Evolutionary conservation across 1,139 yeast species (phyloP).

Genomic region (Blastobotrys indianensis): DNA sequence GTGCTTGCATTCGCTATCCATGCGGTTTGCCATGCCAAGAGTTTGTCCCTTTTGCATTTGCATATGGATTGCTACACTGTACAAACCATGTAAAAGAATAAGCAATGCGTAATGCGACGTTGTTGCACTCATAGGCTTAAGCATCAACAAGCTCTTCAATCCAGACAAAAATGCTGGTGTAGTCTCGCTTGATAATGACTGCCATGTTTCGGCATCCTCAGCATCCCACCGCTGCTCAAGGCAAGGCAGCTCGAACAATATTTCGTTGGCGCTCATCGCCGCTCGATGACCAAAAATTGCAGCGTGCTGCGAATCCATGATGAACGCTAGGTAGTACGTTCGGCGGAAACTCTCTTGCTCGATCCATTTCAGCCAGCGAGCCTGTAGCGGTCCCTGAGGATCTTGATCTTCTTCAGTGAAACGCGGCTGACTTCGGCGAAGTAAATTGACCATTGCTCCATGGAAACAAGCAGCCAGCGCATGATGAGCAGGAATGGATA

Average conservation of each 20-base stretch:
- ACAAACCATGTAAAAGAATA: slow-evolving; percentile 25
- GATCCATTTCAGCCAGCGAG: slow-evolving; percentile 24
- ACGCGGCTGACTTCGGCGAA: slow-evolving; percentile 24
- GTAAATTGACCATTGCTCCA: slow-evolving; percentile 23
- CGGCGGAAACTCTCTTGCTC: slow-evolving; percentile 18
- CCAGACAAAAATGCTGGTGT: slow-evolving; percentile 19
- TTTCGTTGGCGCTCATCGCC: slow-evolving; percentile 20
- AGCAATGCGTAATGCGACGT: slow-evolving; percentile 23
- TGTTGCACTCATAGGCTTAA: slow-evolving; percentile 19
- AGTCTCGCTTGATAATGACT: slow-evolving; percentile 11
- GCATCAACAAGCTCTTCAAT: slow-evolving; percentile 22
- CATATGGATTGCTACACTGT: slow-evolving; percentile 20
- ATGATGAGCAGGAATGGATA: slow-evolving; percentile 45
- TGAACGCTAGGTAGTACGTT: slow-evolving; percentile 22
- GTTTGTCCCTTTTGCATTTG: slow-evolving; percentile 16
- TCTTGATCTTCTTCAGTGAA: slow-evolving; percentile 17
- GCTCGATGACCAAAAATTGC: slow-evolving; percentile 32
- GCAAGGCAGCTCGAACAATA: slow-evolving; percentile 19
- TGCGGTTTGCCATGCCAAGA: slow-evolving; percentile 13
- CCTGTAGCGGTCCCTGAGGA: slow-evolving; percentile 13
- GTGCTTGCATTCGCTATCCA: slow-evolving; percentile 9
- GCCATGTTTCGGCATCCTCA: slow-evolving; percentile 16
- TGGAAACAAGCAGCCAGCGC: slow-evolving; percentile 21
- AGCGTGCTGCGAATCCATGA: slow-evolving; percentile 35
- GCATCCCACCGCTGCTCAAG: slow-evolving; percentile 20